These are phyloP conservation scores for Camellia lanceoleosa DNA, from an alignment of 148 eudicot species.

Conservation along the genomic window DNA sequence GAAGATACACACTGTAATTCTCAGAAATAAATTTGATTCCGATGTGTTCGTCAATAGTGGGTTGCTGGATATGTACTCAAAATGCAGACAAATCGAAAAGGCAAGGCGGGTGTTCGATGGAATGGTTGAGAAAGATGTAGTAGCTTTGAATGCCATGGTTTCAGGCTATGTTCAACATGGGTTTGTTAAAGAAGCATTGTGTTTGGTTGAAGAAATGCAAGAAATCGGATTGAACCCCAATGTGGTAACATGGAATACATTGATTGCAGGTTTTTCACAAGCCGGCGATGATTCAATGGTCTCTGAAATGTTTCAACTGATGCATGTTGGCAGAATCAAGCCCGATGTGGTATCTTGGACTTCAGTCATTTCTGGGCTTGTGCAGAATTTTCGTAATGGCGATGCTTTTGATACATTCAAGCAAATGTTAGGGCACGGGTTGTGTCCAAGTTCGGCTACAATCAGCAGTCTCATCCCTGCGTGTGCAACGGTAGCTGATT, in stretches of 20 bases:
- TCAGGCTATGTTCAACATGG: constrained; percentile 72
- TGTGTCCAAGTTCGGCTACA: constrained; percentile 55
- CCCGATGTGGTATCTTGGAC: constrained; percentile 95
- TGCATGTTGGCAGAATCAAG: constrained; percentile 51
- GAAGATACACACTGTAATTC: constrained; percentile 36
- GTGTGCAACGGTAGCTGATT: constrained; percentile 57
- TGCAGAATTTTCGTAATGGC: constrained; percentile 48
- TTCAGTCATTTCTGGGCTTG: constrained; percentile 66
- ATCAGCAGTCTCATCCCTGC: constrained; percentile 73
- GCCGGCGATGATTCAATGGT: constrained; percentile 64
- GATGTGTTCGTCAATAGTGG: constrained; percentile 64
- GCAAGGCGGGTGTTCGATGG: constrained; percentile 58
- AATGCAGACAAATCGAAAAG: constrained; percentile 43
- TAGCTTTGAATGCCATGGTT: constrained; percentile 61
- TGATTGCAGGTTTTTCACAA: constrained; percentile 69
- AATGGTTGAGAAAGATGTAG: constrained; percentile 62
- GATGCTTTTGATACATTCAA: constrained; percentile 58
- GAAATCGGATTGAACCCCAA: constrained; percentile 47
- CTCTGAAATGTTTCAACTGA: constrained; percentile 43
- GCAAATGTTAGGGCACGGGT: constrained; percentile 52
- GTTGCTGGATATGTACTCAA: constrained; percentile 80
- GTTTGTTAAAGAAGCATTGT: constrained; percentile 50
- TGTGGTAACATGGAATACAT: constrained; percentile 75
- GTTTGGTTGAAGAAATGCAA: constrained; percentile 48
- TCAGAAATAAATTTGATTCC: constrained; percentile 35